Percentiles rank a stretch among this genome's conserved stretches.
Evolutionary conservation across 1,284 basidiomycete genomes (phyloP).

Genomic region (Mycena sp.): DNA sequence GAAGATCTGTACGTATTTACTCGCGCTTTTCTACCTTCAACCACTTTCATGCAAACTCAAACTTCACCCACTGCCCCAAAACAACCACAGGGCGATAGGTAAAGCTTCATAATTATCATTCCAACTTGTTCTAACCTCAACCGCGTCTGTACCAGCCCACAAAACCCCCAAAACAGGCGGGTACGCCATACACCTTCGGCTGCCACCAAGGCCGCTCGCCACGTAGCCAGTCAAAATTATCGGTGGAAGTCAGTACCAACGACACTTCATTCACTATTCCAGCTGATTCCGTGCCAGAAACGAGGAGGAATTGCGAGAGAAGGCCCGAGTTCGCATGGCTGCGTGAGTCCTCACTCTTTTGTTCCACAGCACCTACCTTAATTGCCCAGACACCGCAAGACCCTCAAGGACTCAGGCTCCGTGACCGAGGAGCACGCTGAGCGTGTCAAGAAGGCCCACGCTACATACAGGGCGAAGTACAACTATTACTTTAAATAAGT

Average conservation of each 20-base stretch:
- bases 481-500: no score
- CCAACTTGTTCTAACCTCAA: not conserved
- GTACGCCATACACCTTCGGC: not conserved
- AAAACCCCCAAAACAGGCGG: not conserved
- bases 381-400: not conserved
- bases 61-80: not conserved
- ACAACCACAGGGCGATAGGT: not conserved
- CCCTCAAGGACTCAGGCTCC: not conserved
- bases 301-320: not conserved
- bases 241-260: not conserved
- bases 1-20: not conserved
- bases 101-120: not conserved
- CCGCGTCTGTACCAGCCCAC: not conserved
- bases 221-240: not conserved
- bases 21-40: not conserved
- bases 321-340: not conserved
- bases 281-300: not conserved
- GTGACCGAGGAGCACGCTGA: not conserved
- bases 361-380: not conserved
- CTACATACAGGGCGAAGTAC: not conserved
- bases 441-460: not conserved
- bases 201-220: not conserved
- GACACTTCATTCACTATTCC: not conserved
- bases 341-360: not conserved
- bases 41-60: constrained; percentile 1